Evolutionary conservation across 2,329 filamentous ascomycete genomes (phyloP), one percentile per base, ranked within the genome.

Genomic region (Mycocentrospora acerina): DNA sequence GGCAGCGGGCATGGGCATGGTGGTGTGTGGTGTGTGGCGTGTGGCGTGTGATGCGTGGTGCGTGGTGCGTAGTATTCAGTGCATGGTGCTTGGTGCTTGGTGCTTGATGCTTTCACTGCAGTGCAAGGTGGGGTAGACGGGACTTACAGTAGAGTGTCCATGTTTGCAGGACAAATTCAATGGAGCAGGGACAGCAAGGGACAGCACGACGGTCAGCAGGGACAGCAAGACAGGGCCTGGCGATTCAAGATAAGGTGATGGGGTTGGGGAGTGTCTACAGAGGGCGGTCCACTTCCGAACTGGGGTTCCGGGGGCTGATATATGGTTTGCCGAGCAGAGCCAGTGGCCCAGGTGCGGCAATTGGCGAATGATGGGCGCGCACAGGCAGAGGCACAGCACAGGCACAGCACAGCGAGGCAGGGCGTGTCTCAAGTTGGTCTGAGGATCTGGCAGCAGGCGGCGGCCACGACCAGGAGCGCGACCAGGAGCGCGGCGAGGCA

Each of bases 71-170:
- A n/a, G n/a, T n/a, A n/a, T n/a, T n/a, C n/a, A n/a, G n/a, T n/a
- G n/a, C n/a, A n/a, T n/a, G n/a, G n/a, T n/a, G n/a, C n/a, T n/a
- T n/a, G n/a, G n/a, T n/a, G n/a, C n/a, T n/a, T n/a, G n/a, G n/a
- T n/a, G n/a, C 9, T 22, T 9, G 43, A 22, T 19, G 30, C 26
- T 37, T 33, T 44, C 29, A 44, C 42, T 29, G 33, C 25, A 29
- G 40, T 44, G 37, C 42, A 42, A 44, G 42, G 53, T 42, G 55
- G 49, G 44, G 45, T 43, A 34, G n/a, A 40, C 19, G 41, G 28
- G 25, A 78, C 79, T 68, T 72, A 82, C 78, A 83, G 70, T 57
- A 83, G 64, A 42, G 80, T 83, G 64, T 83, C 80, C 80, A 83
- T 83, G 38, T 35, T 53, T 46, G 37, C 35, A 18, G 44, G 46